These are phyloP conservation scores for Porcisia deanei DNA, from an alignment of 208 protist species.

Conservation along the genomic window DNA sequence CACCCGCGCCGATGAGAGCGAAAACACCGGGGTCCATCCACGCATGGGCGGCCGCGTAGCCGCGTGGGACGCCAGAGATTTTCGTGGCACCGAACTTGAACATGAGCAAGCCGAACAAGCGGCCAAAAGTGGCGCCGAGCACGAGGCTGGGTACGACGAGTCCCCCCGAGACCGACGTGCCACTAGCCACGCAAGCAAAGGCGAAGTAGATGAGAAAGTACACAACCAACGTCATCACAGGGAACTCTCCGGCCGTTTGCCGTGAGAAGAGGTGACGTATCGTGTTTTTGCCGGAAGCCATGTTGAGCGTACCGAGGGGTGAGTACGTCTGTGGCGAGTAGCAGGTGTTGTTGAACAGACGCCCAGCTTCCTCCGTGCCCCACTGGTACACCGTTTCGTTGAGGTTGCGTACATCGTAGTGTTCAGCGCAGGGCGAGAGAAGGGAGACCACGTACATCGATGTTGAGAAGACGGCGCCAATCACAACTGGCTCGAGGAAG, in stretches of 20 bases:
- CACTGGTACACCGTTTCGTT: constrained; percentile 57
- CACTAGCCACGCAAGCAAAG: constrained; percentile 74
- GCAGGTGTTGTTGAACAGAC: constrained; percentile 81
- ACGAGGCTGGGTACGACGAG: constrained; percentile 91
- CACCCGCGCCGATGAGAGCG: constrained; percentile 92
- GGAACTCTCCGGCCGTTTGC: constrained; percentile 81
- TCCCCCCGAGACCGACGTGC: constrained; percentile 84
- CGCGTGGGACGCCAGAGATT: constrained; percentile 30
- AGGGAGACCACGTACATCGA: constrained; percentile 60
- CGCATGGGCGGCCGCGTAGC: constrained; percentile 56
- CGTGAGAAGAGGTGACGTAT: constrained; percentile 91
- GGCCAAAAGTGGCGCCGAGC: constrained; percentile 88
- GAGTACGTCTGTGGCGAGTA: constrained; percentile 50
- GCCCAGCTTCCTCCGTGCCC: constrained; percentile 61
- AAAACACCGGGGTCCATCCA: constrained; percentile 93
- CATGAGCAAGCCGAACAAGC: constrained; percentile 78
- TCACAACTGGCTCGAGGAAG: constrained; percentile 71
- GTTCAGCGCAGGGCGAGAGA: constrained; percentile 41
- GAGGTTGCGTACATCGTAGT: constrained; percentile 33
- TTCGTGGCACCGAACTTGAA: constrained; percentile 48
- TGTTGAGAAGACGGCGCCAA: constrained; percentile 56
- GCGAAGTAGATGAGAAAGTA: constrained; percentile 85
- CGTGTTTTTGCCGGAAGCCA: constrained; percentile 83
- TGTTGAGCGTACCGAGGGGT: constrained; percentile 79
- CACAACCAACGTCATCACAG: constrained; percentile 54